These are phyloP conservation scores for Epichloe bromicola DNA, from an alignment of 2,329 filamentous ascomycete species.

Conservation along the genomic window DNA sequence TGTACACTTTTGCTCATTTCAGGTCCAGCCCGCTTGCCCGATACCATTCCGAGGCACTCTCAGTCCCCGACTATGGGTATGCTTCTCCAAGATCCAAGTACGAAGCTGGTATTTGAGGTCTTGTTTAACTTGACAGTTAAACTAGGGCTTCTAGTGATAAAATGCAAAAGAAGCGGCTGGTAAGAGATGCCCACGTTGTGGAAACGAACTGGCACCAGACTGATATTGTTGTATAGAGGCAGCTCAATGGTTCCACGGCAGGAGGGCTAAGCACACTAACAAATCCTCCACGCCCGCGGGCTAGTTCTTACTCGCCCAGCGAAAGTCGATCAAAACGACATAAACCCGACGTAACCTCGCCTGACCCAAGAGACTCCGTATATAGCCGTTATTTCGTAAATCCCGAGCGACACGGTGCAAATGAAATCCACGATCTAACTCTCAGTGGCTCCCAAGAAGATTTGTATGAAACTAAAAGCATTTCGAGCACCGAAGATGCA, in stretches of 20 bases:
- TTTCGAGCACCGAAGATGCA: neutral
- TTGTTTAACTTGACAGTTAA: neutral
- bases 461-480: neutral
- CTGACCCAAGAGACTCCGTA: neutral
- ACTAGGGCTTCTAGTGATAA: slow-evolving; percentile 12
- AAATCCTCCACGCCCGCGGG: neutral
- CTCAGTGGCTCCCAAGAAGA: slow-evolving; percentile 1
- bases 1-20: neutral
- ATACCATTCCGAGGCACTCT: slow-evolving; percentile 24
- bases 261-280: slow-evolving; percentile 7
- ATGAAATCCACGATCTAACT: neutral
- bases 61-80: slow-evolving; percentile 31
- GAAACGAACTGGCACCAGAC: neutral
- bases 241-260: slow-evolving; percentile 1
- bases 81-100: slow-evolving; percentile 1
- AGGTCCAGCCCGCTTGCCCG: slow-evolving; percentile 18
- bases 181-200: slow-evolving; percentile 7
- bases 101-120: neutral
- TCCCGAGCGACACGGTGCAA: neutral
- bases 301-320: neutral
- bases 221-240: slow-evolving; percentile 1
- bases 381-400: slow-evolving; percentile 1
- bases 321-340: slow-evolving; percentile 3
- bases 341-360: neutral
- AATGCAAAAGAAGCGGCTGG: slow-evolving; percentile 13